Evolutionary conservation across 2,329 filamentous ascomycete species (phyloP).

Genomic region (Colletotrichum kahawae): DNA sequence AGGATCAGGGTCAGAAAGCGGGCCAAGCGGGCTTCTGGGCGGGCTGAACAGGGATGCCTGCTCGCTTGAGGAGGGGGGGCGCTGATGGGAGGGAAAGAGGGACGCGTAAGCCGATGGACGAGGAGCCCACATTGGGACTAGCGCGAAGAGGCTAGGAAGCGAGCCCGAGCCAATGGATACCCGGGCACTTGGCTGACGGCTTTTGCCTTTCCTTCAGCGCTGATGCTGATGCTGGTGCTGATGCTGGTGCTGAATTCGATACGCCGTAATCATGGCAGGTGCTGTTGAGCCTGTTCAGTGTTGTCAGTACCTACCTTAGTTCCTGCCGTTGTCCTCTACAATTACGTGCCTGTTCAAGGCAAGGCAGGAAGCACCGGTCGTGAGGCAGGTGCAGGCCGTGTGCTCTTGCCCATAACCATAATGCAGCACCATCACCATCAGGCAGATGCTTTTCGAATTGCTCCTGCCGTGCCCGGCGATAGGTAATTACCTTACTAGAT

Average conservation of each 20-base stretch:
- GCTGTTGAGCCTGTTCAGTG: background rate
- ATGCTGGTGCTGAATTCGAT: background rate
- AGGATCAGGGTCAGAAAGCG: slow-evolving; percentile 8
- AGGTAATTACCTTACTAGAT: background rate
- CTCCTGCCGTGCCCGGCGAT: background rate
- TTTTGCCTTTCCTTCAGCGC: background rate
- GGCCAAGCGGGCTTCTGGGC: slow-evolving; percentile 17
- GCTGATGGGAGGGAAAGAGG: slow-evolving; percentile 5
- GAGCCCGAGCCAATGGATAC: background rate
- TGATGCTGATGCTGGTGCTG: too few species aligned
- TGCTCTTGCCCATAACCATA: background rate
- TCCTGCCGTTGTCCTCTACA: background rate
- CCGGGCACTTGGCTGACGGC: background rate
- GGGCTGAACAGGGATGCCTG: slow-evolving; percentile 12
- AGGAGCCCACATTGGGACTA: slow-evolving; percentile 2
- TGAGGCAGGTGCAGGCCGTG: background rate
- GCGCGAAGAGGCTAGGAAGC: background rate
- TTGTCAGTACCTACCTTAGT: too few species aligned
- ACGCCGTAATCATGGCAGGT: background rate
- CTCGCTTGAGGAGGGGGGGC: background rate
- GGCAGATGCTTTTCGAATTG: background rate
- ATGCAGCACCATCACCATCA: background rate
- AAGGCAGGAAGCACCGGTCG: background rate
- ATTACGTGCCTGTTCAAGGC: background rate
- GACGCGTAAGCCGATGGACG: slow-evolving; percentile 22